phyloP scores from a whole-genome alignment of 495 filamentous ascomycete species.

The Neurospora sp. region DNA sequence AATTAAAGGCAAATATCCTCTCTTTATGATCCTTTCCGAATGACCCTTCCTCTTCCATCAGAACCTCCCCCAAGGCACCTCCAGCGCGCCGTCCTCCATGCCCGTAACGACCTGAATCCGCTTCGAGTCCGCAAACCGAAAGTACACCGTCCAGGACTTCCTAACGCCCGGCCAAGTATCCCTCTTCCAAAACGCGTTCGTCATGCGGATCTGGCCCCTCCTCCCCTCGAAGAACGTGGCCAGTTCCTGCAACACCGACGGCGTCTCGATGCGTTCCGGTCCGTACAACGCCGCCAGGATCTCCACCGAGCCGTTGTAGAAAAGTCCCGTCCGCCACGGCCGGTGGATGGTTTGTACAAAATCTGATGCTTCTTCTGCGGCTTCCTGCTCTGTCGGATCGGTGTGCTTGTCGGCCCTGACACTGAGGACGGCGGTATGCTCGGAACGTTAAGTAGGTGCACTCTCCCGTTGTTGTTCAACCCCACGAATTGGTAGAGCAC shows the following conservation, averaged over 20 bases:
- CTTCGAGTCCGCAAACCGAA: slow-evolving; percentile 13
- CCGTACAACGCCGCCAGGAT: slow-evolving; percentile 18
- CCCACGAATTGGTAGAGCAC: slow-evolving; percentile 16
- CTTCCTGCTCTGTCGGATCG: neutral
- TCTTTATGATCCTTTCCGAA: neutral
- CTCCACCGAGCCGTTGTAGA: slow-evolving; percentile 6
- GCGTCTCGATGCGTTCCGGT: slow-evolving; percentile 10
- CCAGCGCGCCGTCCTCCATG: slow-evolving; percentile 20
- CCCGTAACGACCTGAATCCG: slow-evolving; percentile 17
- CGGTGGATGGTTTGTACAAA: neutral
- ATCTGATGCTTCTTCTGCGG: neutral
- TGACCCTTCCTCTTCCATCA: neutral
- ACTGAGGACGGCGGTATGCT: neutral
- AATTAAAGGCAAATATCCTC: neutral
- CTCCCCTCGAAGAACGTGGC: slow-evolving; percentile 13
- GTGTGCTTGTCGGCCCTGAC: neutral
- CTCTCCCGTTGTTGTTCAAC: neutral
- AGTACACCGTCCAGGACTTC: slow-evolving; percentile 20
- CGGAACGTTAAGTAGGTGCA: slow-evolving; percentile 4
- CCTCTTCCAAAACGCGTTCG: slow-evolving; percentile 13
- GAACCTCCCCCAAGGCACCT: slow-evolving; percentile 14
- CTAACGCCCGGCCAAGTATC: slow-evolving; percentile 14
- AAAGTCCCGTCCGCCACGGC: slow-evolving; percentile 5
- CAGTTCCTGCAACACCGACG: slow-evolving; percentile 14
- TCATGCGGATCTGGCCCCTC: slow-evolving; percentile 17